Base-by-base conservation (phyloP, 352 stramenopile genomes). In the Phytophthora quininea region DNA sequence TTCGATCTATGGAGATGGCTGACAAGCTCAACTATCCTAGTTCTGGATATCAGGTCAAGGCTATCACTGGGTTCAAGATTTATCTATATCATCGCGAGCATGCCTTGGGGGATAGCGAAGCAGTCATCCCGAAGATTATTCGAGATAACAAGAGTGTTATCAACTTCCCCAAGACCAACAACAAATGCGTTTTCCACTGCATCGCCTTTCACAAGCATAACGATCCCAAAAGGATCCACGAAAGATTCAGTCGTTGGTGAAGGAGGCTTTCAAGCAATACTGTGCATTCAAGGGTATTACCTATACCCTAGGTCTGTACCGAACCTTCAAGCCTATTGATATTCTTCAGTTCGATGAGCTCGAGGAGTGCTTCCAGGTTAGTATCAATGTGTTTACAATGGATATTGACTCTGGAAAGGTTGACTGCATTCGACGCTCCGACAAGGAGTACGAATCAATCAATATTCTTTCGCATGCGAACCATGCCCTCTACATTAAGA, bases 401-500 rank as follows among this genome's bases (percentile, higher is more conserved):
- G 40, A 47, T 47, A n/a, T 47, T 19, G 40, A 9, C 12, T 47
- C 40, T 47, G 40, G 40, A 47, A 47, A 47, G 6, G 35, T 40
- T 11, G 35, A 40, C 6, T 40, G 35, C 35, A 40, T 40, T 40
- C 35, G 35, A 11, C 6, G 40, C 6, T 47, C 40, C 6, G 40
- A 47, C 40, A 47, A 47, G 40, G 40, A n/a, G 40, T 47, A 47
- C 12, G 40, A 47, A 47, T 9, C 40, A n/a, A 47, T 47, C 6
- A n/a, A 47, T 47, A 47, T 47, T 47, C 40, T 47, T 19, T 47
- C 40, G 12, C 48, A 73, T 31, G 29, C 58, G 4, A 50, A 42
- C 30, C 66, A 74, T 58, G 66, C 66, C 4, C 63, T 74, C 59
- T 74, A 74, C 47, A 69, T 74, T 43, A 62, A 47, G 40, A 47